Conservation (phyloP, 2,329 filamentous ascomycete genomes). For the Ceratocystiopsis brevicomis region DNA sequence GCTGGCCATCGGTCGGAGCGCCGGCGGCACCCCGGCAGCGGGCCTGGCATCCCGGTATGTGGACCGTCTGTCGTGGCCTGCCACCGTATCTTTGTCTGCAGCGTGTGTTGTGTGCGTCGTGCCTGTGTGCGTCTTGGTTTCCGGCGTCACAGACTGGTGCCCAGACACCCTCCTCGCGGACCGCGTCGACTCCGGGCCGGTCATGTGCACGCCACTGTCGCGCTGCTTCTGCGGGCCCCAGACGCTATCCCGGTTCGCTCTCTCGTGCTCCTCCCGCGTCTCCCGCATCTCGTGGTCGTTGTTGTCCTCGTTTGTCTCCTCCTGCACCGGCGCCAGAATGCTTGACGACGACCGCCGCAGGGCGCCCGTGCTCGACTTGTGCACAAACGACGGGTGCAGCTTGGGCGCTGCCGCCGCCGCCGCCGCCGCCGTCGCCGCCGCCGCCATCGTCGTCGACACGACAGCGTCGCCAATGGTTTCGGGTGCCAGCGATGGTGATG, state of each 20-base stretch:
- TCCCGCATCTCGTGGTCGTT: constrained; percentile 4
- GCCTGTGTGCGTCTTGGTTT: too few relatives aligned
- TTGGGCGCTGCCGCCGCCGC: neutral
- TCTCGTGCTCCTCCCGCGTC: neutral
- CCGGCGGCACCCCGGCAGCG: constrained; percentile 4
- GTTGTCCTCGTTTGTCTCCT: constrained; percentile 27
- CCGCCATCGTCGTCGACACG: neutral
- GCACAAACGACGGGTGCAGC: neutral
- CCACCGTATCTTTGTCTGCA: neutral
- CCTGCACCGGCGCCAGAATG: constrained; percentile 31
- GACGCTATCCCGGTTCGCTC: constrained; percentile 29
- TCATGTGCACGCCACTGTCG: constrained; percentile 39
- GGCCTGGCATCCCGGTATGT: constrained; percentile 12
- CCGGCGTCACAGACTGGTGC: too few relatives aligned
- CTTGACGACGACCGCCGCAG: constrained; percentile 14
- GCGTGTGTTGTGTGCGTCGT: neutral
- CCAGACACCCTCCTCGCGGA: too few relatives aligned
- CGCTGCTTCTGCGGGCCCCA: constrained; percentile 11
- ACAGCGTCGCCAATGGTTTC: neutral
- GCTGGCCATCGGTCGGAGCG: neutral
- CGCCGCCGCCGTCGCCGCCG: neutral
- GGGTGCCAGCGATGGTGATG: constrained; percentile 4
- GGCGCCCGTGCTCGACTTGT: constrained; percentile 4
- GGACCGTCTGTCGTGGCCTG: constrained; percentile 2
- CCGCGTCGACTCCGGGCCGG: constrained; percentile 11